Base-by-base conservation (phyloP, 1,284 basidiomycete species). In the Sphaerobolus stellatus region DNA sequence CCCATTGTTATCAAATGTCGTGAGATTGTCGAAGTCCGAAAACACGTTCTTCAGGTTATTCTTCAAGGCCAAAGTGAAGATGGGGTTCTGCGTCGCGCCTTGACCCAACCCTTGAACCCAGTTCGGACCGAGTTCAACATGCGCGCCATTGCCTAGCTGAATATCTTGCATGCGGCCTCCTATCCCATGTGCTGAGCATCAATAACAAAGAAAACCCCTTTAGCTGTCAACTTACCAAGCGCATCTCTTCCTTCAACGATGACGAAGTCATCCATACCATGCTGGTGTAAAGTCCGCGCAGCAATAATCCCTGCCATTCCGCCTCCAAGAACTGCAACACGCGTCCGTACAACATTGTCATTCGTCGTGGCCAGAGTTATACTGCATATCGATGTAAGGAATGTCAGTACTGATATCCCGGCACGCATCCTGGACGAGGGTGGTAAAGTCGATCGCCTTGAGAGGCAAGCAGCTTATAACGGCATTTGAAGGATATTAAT, bases 241-340 rank as follows among this genome's bases (percentile, higher is more conserved):
- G 81, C 78, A 36, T 66, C 58, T 25, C 79, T 75, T 1, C 76
- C 85, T 56, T 89, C 87, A n/a, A 89, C 62, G 49, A 89, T 74
- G 52, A 83, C 60, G 62, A 84, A 86, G 63, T 86, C 73, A 31
- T 77, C 61, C 58, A 86, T 72, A n/a, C 82, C 83, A 24, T 77
- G 69, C 29, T 75, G 68, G 53, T 82, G 74, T 5, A 89, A 73
- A 0, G 83, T 79, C 14, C 80, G 79, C 2, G 86, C 86, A 18
- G 83, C 81, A 28, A 82, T 81, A 38, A 88, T 72, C 8, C 87
- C 86, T 1, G 86, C 67, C 38, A 88, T 78, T 4, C 86, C 86
- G 38, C 82, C 85, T 3, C 86, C 86, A 11, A 82, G 72, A 51
- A 82, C 78, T 11, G 20, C 48, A 14, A 50, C 48, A 18, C 28